Evolutionary conservation across 2,329 filamentous ascomycete species (phyloP), one percentile per base, ranked within the genome.

Genomic region (Sclerotinia spermophila): DNA sequence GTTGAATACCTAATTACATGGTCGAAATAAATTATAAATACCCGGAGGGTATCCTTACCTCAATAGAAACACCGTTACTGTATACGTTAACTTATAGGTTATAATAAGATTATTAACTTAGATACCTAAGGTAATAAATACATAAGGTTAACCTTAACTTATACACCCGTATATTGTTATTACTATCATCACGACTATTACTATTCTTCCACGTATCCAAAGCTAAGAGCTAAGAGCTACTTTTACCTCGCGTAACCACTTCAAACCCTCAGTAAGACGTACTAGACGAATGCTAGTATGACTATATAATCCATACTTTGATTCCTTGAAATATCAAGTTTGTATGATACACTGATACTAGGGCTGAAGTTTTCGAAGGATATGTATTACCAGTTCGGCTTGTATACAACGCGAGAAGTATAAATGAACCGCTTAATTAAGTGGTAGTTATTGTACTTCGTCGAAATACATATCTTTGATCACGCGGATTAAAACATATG

Each of bases 111-210:
- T n/a, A n/a, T n/a, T n/a, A n/a, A n/a, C n/a, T n/a, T 15, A n/a
- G 24, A 24, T 51, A 24, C 24, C 45, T 51, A 27, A 51, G 45
- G 45, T n/a, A 27, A 7, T 27, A 1, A 1, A 51, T 0, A n/a
- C n/a, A n/a, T n/a, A n/a, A n/a, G n/a, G n/a, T n/a, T n/a, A n/a
- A n/a, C n/a, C n/a, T n/a, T n/a, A n/a, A n/a, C n/a, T n/a, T n/a
- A 2, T n/a, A 0, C 10, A 51, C 45, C 1, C 2, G 24, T 11
- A n/a, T n/a, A n/a, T n/a, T 51, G 0, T n/a, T n/a, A n/a, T n/a
- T n/a, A n/a, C n/a, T n/a, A n/a, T n/a, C n/a, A n/a, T n/a, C n/a
- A n/a, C n/a, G n/a, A n/a, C n/a, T 3, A 51, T 13, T 51, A 5
- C 24, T 45, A 8, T 51, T n/a, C 5, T 51, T 51, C 15, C 15